phyloP scores from a whole-genome alignment of 768 basidiomycete genomes.

The Aureoboletus auriporus region DNA sequence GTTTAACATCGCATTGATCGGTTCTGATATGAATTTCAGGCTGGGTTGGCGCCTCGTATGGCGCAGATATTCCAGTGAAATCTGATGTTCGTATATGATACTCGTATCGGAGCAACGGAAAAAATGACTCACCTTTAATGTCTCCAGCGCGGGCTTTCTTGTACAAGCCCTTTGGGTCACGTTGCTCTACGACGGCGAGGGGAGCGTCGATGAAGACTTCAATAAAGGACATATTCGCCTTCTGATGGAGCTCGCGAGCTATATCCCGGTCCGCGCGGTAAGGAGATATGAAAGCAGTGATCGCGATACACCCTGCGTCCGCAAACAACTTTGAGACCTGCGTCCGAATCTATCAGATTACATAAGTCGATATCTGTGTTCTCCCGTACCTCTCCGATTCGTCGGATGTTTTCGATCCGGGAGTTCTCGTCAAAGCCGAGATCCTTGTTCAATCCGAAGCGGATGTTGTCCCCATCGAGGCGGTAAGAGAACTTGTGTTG shows the following conservation, averaged over 20 bases:
- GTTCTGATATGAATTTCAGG: conserved; percentile 95
- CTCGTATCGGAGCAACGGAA: background rate
- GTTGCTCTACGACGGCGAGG: conserved; percentile 77
- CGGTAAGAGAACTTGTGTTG: conserved; percentile 83
- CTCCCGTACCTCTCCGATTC: conserved; percentile 83
- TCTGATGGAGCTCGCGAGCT: conserved; percentile 79
- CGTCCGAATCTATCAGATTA: conserved; percentile 15
- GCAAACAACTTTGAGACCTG: conserved; percentile 97
- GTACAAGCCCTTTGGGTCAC: conserved; percentile 97
- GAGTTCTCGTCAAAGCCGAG: conserved; percentile 92
- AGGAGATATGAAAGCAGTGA: conserved; percentile 99
- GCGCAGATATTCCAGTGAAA: conserved; percentile 96
- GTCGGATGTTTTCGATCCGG: conserved; percentile 91
- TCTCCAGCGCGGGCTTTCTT: conserved; percentile 94
- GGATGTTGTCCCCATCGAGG: conserved; percentile 93
- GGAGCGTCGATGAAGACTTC: conserved; percentile 97
- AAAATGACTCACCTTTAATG: conserved; percentile 73
- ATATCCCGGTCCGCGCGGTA: conserved; percentile 81
- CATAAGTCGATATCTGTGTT: background rate
- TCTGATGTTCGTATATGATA: conserved; percentile 47
- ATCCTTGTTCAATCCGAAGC: conserved; percentile 96
- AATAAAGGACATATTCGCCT: conserved; percentile 72
- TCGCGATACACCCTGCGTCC: conserved; percentile 76
- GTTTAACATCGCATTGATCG: conserved; percentile 68
- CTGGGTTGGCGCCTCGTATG: conserved; percentile 82